A percentile compares a stretch with the other conserved stretches of the same genome.
These are phyloP conservation scores for Lathyrus oleraceus DNA, from an alignment of 306 rosid species.

Conservation along the genomic window DNA sequence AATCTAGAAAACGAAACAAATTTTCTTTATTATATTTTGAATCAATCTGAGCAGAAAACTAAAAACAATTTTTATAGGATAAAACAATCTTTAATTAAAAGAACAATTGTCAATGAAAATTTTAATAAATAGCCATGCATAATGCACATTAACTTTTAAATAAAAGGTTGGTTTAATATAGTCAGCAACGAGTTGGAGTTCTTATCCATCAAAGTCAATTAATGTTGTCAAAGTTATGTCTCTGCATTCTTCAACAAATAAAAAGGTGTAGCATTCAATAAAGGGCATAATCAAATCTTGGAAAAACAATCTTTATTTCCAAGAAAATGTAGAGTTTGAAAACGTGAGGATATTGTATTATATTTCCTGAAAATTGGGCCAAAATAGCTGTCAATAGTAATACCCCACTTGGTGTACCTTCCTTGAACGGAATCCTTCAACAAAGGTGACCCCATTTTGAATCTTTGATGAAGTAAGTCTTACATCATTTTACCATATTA, in stretches of 20 bases:
- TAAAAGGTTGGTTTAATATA: not conserved
- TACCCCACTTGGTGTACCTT: conserved; percentile 30
- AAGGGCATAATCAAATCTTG: conserved; percentile 28
- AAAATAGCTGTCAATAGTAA: not conserved
- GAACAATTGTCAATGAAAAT: not conserved
- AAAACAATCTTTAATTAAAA: not conserved
- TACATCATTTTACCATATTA: conserved; percentile 31
- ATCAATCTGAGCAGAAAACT: no score
- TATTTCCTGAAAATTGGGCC: not conserved
- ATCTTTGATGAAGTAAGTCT: conserved; percentile 30
- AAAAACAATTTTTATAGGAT: no score
- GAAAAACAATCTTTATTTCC: conserved; percentile 10
- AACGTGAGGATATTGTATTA: conserved; percentile 1
- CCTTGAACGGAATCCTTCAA: conserved; percentile 40
- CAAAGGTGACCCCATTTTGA: conserved; percentile 39
- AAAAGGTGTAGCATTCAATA: conserved; percentile 18
- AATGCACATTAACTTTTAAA: not conserved
- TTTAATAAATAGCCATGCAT: not conserved
- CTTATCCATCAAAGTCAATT: conserved; percentile 36
- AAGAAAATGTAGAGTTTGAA: conserved; percentile 31
- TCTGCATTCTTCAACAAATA: conserved; percentile 12
- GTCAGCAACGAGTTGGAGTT: conserved; percentile 15
- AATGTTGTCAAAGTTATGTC: conserved; percentile 26
- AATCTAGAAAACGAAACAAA: no score
- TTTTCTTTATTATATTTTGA: no score